Evolutionary conservation across 2,329 filamentous ascomycete species (phyloP).

Genomic region (Fusarium lyarnte): DNA sequence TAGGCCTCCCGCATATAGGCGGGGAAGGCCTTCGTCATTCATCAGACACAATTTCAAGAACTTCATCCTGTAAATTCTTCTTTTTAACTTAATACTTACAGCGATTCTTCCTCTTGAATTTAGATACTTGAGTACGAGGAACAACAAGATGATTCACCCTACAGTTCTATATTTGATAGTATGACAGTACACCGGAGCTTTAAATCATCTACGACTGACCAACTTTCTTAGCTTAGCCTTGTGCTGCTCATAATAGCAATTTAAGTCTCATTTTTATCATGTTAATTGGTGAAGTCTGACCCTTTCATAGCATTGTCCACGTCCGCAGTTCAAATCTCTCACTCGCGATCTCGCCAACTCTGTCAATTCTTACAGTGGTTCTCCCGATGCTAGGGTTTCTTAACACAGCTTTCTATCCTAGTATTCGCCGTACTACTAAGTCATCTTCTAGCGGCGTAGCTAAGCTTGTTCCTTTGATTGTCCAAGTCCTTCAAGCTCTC

Average conservation of each 20-base stretch:
- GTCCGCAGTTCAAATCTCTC: constrained; percentile 51
- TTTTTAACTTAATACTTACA: not conserved
- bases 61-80: too few relatives aligned
- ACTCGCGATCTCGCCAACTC: constrained; percentile 50
- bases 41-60: not conserved
- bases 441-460: constrained; percentile 31
- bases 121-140: too few relatives aligned
- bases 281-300: not conserved
- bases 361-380: constrained; percentile 52
- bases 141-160: constrained; percentile 41
- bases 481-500: constrained; percentile 56
- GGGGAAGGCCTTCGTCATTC: constrained; percentile 9
- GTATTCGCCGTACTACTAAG: constrained; percentile 42
- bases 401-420: constrained; percentile 50
- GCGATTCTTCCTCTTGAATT: fast-evolving
- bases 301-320: constrained; percentile 50
- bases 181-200: not conserved
- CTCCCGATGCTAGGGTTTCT: constrained; percentile 53
- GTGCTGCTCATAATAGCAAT: constrained; percentile 46
- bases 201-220: not conserved
- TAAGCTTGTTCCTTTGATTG: constrained; percentile 45
- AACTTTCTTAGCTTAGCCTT: constrained; percentile 39
- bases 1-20: constrained; percentile 25
- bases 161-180: constrained; percentile 47
- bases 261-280: constrained; percentile 29